A percentile compares a stretch with the other conserved stretches of the same genome.
These are phyloP conservation scores for Hirsutella rhossiliensis DNA, from an alignment of 2,329 filamentous ascomycete genomes.

Conservation along the genomic window DNA sequence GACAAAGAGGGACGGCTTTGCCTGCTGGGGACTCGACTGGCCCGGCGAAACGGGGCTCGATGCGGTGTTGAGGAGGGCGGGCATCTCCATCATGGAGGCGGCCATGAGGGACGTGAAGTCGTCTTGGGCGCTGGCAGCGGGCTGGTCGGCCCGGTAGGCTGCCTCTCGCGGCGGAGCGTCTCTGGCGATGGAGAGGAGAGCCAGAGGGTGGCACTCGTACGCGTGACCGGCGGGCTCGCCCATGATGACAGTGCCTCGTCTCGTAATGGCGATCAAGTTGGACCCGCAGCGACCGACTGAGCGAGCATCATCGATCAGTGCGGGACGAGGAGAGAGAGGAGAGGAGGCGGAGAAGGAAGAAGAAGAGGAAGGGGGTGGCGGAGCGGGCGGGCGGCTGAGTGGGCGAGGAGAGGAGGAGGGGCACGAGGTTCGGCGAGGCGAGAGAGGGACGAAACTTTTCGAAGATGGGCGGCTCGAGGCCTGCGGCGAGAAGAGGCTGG, in stretches of 20 bases:
- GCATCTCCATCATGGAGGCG: constrained; percentile 21
- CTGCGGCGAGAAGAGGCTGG: background rate
- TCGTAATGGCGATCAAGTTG: background rate
- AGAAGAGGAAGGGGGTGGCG: background rate
- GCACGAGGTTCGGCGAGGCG: no score
- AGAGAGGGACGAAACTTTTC: background rate
- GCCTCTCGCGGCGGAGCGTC: constrained; percentile 1
- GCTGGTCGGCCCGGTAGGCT: constrained; percentile 5
- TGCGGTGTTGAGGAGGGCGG: constrained; percentile 23
- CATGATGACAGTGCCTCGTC: constrained; percentile 1
- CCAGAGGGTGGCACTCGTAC: constrained; percentile 1
- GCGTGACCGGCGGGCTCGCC: background rate
- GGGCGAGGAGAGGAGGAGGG: background rate
- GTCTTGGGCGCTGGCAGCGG: constrained; percentile 9
- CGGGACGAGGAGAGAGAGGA: background rate
- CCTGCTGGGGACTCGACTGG: constrained; percentile 37
- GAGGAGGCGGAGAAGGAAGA: background rate
- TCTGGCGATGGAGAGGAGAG: constrained; percentile 2
- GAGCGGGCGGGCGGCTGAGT: background rate
- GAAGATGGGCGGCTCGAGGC: background rate
- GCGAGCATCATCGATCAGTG: constrained; percentile 4
- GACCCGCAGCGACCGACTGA: background rate
- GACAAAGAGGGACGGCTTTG: constrained; percentile 22
- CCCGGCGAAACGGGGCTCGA: constrained; percentile 45
- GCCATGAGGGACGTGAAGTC: constrained; percentile 25